phyloP scores from a whole-genome alignment of 805 yeast species.

The Metschnikowia kofuensis region DNA sequence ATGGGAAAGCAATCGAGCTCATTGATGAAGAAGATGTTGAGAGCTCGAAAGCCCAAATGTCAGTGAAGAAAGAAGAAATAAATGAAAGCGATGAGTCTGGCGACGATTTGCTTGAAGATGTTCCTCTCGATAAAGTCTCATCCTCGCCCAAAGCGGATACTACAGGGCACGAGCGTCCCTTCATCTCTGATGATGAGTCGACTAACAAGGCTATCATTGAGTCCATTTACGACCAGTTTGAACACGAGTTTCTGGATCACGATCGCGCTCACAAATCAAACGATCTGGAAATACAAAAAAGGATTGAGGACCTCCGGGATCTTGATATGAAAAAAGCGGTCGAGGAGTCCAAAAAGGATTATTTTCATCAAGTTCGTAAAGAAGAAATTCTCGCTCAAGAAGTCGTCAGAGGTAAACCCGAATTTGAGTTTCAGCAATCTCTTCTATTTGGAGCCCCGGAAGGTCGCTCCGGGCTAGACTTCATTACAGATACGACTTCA shows the following conservation, averaged over 20 bases:
- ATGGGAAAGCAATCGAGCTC: constrained; percentile 48
- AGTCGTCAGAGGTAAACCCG: neutral
- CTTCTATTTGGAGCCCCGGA: constrained; percentile 16
- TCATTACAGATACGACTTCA: neutral
- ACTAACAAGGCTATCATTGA: constrained; percentile 31
- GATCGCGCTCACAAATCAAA: neutral
- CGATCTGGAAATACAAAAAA: constrained; percentile 1
- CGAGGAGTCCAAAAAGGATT: constrained; percentile 45
- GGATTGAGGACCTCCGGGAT: constrained; percentile 24
- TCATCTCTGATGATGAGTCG: constrained; percentile 22
- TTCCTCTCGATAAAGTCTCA: constrained; percentile 15
- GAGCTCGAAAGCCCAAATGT: neutral
- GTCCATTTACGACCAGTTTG: constrained; percentile 34
- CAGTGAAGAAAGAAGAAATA: neutral
- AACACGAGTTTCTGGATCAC: constrained; percentile 6
- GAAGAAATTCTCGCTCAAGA: constrained; percentile 2
- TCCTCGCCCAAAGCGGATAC: neutral
- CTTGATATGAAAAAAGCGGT: constrained; percentile 46
- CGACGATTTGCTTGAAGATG: constrained; percentile 25
- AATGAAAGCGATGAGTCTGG: constrained; percentile 13
- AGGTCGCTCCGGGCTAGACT: neutral
- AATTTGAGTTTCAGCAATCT: constrained; percentile 21
- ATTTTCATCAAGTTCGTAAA: constrained; percentile 28
- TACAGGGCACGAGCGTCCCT: too few relatives aligned
- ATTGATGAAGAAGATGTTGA: constrained; percentile 38